Evolutionary conservation across 2,329 filamentous ascomycete genomes (phyloP).

Genomic region (Aspergillus phoenicis): DNA sequence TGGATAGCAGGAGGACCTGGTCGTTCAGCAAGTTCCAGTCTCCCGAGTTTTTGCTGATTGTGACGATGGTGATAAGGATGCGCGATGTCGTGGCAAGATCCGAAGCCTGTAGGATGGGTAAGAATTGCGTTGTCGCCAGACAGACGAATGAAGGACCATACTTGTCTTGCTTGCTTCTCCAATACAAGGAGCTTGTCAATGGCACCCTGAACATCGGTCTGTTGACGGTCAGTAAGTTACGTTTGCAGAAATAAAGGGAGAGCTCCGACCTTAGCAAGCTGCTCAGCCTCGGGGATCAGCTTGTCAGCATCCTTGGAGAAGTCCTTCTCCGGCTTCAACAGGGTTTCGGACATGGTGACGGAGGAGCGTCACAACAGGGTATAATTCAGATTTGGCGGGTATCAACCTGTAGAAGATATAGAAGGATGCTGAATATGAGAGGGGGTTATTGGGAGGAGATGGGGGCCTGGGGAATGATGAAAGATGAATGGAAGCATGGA

Average conservation of each 20-base stretch:
- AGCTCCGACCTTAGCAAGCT: slow-evolving; percentile 75
- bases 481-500: slow-evolving; percentile 6
- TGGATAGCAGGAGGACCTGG: slow-evolving; percentile 91
- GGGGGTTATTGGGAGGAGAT: neutral
- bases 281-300: slow-evolving; percentile 85
- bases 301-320: slow-evolving; percentile 95
- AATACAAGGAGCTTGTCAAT: slow-evolving; percentile 90
- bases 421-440: slow-evolving; percentile 13
- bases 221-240: slow-evolving; percentile 24
- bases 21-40: slow-evolving; percentile 97
- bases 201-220: slow-evolving; percentile 74
- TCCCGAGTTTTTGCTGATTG: slow-evolving; percentile 86
- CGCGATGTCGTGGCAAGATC: slow-evolving; percentile 94
- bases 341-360: slow-evolving; percentile 74
- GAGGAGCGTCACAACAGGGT: slow-evolving; percentile 19
- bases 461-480: neutral
- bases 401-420: slow-evolving; percentile 12
- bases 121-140: slow-evolving; percentile 12
- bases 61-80: slow-evolving; percentile 83
- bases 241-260: neutral
- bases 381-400: neutral
- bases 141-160: slow-evolving; percentile 40
- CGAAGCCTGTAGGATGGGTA: slow-evolving; percentile 66
- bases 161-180: slow-evolving; percentile 97
- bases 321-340: slow-evolving; percentile 96